phyloP scores from a whole-genome alignment of 2,329 filamentous ascomycete species.

The Cladophialophora psammophila region DNA sequence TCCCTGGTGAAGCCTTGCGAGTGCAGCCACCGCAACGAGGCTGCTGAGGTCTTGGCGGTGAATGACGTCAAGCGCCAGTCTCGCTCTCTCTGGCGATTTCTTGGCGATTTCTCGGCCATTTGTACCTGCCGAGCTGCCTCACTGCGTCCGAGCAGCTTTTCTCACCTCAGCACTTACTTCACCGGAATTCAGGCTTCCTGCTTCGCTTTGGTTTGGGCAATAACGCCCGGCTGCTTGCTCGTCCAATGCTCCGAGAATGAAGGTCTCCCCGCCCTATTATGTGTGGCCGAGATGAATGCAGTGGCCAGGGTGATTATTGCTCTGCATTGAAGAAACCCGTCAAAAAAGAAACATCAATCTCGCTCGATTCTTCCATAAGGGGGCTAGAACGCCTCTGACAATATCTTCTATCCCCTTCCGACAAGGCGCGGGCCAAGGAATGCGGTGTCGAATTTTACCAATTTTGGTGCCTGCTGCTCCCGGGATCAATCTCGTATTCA shows the following conservation, averaged over 20 bases:
- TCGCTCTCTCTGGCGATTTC: background rate
- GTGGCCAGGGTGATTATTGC: no score
- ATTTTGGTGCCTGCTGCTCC: background rate
- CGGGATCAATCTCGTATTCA: background rate
- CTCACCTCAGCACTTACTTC: constrained; percentile 22
- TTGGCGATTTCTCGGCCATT: no score
- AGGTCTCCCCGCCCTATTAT: background rate
- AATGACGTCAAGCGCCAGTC: background rate
- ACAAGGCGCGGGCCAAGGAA: background rate
- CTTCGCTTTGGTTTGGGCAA: background rate
- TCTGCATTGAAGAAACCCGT: background rate
- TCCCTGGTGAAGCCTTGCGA: background rate
- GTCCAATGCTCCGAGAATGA: background rate
- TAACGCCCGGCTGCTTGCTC: background rate
- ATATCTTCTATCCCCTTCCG: background rate
- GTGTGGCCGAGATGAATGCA: background rate
- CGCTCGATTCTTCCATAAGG: background rate
- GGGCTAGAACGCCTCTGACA: background rate
- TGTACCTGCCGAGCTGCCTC: no score
- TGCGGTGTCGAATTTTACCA: background rate
- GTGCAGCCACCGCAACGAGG: background rate
- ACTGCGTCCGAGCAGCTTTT: no score
- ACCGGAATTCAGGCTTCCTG: background rate
- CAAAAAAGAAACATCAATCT: background rate
- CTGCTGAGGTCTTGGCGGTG: background rate